Evolutionary conservation across 2,329 filamentous ascomycete species (phyloP), one percentile per base, ranked within the genome.

Genomic region (Malbranchea cinnamomea): DNA sequence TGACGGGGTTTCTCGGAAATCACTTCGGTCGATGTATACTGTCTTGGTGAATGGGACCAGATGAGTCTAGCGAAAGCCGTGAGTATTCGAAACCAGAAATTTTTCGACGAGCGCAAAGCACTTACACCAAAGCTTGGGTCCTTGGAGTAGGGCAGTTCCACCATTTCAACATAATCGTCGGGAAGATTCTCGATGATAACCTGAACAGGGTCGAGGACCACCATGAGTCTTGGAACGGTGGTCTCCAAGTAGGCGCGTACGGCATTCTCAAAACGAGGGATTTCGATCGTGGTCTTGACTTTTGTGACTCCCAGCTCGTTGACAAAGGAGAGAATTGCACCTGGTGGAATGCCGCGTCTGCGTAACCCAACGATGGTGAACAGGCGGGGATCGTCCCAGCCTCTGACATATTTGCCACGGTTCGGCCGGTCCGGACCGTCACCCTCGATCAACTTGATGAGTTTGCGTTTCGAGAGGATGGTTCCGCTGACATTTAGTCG

Each of bases 281-380:
- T 73, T 49, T 84, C 73, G 41, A 89, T 89, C 38, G 78, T 72
- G 2, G 77, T 78, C 30, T 71, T 70, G 21, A 75, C 67, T 14
- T 82, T 85, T 0, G 83, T 89, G 19, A 92, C 82, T 19, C 83
- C 83, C 12, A 91, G 71, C 54, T 91, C 82, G 40, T 81, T 79
- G 29, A 91, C 72, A 43, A 92, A 92, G 31, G 78, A 75, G 34
- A 91, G 67, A 37, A 92, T 76, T 2, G 82, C 82, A 12, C 78
- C 78, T 0, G 83, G 81, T 1, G 83, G 83, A 0, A 92, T 70
- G 47, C 83, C 83, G 36, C 83, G 69, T 33, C 83, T 68, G 30
- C 79, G 74, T 29, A 92, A 69, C 1, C 70, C 81, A 34, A 83
- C 80, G 12, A 91, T 61, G 2, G 83, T 91, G 56, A 78, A 89